Conservation (phyloP, 2,329 filamentous ascomycete genomes). For the Chaetomium strumarium region DNA sequence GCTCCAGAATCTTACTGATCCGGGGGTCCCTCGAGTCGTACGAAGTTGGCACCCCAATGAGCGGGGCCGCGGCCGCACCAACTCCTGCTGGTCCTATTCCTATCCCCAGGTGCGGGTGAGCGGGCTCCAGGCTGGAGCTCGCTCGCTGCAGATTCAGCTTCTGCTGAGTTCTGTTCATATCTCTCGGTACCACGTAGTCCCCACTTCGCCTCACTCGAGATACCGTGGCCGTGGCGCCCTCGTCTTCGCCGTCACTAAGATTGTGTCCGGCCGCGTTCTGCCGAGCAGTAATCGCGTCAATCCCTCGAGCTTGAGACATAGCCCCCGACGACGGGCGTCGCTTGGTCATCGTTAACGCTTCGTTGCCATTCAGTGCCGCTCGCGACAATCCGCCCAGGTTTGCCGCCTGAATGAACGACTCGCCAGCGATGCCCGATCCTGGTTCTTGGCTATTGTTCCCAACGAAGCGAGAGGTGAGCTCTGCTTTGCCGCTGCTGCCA, state of each 20-base stretch:
- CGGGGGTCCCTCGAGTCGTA: slow-evolving; percentile 58
- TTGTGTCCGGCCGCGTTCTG: slow-evolving; percentile 33
- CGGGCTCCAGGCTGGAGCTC: slow-evolving; percentile 64
- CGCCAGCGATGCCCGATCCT: slow-evolving; percentile 43
- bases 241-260: slow-evolving; percentile 29
- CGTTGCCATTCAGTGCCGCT: slow-evolving; percentile 22
- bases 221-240: slow-evolving; percentile 2
- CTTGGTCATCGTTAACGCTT: slow-evolving; percentile 31
- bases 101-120: slow-evolving; percentile 38
- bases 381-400: slow-evolving; percentile 11
- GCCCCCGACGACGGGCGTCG: slow-evolving; percentile 41
- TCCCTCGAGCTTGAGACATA: slow-evolving; percentile 26
- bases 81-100: slow-evolving; percentile 30
- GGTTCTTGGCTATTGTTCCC: slow-evolving; percentile 35
- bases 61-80: slow-evolving; percentile 38
- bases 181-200: slow-evolving; percentile 39
- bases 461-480: slow-evolving; percentile 56
- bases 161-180: slow-evolving; percentile 65
- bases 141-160: slow-evolving; percentile 70
- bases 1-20: slow-evolving; percentile 59
- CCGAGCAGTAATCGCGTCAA: slow-evolving; percentile 6
- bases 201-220: slow-evolving; percentile 30
- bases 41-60: slow-evolving; percentile 45
- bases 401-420: slow-evolving; percentile 25
- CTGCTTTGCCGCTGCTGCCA: slow-evolving; percentile 39